Base-by-base conservation (phyloP, 2,329 filamentous ascomycete species). In the Volutella citrinella region DNA sequence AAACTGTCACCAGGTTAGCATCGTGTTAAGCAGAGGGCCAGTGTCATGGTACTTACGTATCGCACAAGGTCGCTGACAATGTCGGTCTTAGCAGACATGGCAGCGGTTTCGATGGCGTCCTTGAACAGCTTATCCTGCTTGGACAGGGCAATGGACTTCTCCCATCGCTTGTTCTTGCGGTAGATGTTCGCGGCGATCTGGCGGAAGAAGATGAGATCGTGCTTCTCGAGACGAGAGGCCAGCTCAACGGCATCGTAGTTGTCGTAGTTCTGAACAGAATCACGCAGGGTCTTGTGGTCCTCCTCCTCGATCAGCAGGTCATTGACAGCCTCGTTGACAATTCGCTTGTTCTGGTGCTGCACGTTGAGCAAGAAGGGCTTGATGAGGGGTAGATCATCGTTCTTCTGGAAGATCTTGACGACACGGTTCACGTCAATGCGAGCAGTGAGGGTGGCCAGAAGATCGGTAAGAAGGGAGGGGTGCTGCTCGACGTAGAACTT, bases 61-160 rank as follows among this genome's bases (percentile, higher is more conserved):
- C 88, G 86, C 42, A 98, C 74, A 28, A 98, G 75, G 54, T 98
- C 93, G 66, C 97, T 93, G 24, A 98, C 91, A 51, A 97, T 85
- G 19, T 96, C 90, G 10, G 76, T 60, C 77, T 97, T 97, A 59
- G 77, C 75, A 32, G 91, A 97, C 36, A 96, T 86, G 18, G 93
- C 93, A 19, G 94, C 80, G 11, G 93, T 98, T 75, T 98, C 93
- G 45, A 98, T 97, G 17, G 94, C 93, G 68, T 98, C 93, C 75
- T 96, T 97, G 83, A 93, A 98, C 12, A 98, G 74, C 78, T 96
- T 97, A 72, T 98, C 93, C 64, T 98, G 91, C 76, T 98, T 98
- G 12, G 91, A 97, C 28, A 98, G 73, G 20, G 88, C 80, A 63
- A 98, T 98, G 5, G 90, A 96, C 72, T 97, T 97, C 71, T 97